Evolutionary conservation across 202 grass and related monocot genomes (phyloP).

Genomic region (Elaeis oleifera): DNA sequence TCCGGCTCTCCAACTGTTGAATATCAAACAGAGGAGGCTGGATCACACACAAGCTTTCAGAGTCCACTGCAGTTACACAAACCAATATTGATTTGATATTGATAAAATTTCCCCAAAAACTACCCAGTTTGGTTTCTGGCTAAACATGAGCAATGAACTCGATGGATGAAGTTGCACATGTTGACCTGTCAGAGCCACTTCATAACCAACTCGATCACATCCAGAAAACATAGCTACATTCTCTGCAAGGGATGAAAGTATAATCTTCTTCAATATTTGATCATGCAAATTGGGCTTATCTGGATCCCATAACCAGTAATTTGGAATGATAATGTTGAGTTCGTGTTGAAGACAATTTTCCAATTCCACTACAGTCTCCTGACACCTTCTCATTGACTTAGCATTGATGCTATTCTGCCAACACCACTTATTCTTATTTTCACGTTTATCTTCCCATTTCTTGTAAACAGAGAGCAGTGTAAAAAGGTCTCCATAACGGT

Average conservation of each 20-base stretch:
- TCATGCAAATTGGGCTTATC: conserved; percentile 46
- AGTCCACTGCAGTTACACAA: conserved; percentile 81
- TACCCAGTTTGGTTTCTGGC: conserved; percentile 71
- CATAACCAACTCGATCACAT: conserved; percentile 71
- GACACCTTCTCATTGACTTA: conserved; percentile 88
- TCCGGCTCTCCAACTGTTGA: conserved; percentile 48
- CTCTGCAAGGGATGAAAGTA: conserved; percentile 62
- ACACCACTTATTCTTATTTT: conserved; percentile 72
- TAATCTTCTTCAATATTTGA: conserved; percentile 55
- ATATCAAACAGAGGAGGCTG: conserved; percentile 39
- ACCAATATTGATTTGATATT: conserved; percentile 72
- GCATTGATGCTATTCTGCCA: conserved; percentile 94
- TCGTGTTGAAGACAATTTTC: conserved; percentile 77
- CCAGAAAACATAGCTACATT: conserved; percentile 92
- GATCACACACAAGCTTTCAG: conserved; percentile 41
- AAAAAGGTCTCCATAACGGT: conserved; percentile 81
- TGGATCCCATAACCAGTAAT: conserved; percentile 83
- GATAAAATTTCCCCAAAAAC: conserved; percentile 92
- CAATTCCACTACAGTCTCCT: conserved; percentile 69
- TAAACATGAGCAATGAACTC: conserved; percentile 58
- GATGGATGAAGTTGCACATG: conserved; percentile 84
- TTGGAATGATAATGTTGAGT: conserved; percentile 68
- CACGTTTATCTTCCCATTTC: conserved; percentile 68
- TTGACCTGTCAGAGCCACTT: conserved; percentile 66
- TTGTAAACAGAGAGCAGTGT: conserved; percentile 93